Percentiles rank a stretch among this genome's conserved stretches.
phyloP scores from a whole-genome alignment of 78 protist species.

The Abeoforma whisleri region DNA sequence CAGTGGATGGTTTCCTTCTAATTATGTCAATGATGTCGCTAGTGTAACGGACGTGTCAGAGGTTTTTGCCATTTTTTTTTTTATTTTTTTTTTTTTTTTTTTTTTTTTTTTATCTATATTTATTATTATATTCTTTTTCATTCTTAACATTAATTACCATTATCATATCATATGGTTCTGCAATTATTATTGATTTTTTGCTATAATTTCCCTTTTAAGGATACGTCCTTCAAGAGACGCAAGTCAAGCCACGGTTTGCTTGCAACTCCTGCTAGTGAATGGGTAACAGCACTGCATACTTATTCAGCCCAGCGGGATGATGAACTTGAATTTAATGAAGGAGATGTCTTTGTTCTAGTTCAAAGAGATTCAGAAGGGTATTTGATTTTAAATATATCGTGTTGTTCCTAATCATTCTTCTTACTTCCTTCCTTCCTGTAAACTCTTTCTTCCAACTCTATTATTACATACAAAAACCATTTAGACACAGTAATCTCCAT shows the following conservation, averaged over 20 bases:
- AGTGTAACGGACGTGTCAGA: slow-evolving; percentile 17
- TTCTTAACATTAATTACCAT: too few relatives aligned
- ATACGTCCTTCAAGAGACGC: too few relatives aligned
- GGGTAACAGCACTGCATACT: slow-evolving; percentile 22
- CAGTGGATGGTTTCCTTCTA: slow-evolving; percentile 43
- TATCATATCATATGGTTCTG: too few relatives aligned
- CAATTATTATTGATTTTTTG: too few relatives aligned
- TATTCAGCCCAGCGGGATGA: slow-evolving; percentile 1
- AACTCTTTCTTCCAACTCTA: too few relatives aligned
- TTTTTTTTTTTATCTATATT: too few relatives aligned
- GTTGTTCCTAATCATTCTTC: neutral
- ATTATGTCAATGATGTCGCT: too few relatives aligned
- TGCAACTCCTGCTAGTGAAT: slow-evolving; percentile 3
- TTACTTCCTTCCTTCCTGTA: too few relatives aligned
- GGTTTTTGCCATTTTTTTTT: neutral
- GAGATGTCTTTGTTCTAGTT: slow-evolving; percentile 25
- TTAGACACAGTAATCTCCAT: too few relatives aligned
- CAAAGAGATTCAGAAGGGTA: slow-evolving; percentile 32
- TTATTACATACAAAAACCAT: too few relatives aligned
- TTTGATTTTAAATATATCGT: neutral
- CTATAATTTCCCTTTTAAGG: too few relatives aligned
- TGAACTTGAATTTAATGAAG: slow-evolving; percentile 43
- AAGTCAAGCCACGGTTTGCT: neutral
- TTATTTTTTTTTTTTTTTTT: neutral
- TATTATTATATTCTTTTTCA: too few relatives aligned